Evolutionary conservation across 148 eudicot species (phyloP), one percentile per base, ranked within the genome.

Genomic region (Rhododendron kiyosumense): DNA sequence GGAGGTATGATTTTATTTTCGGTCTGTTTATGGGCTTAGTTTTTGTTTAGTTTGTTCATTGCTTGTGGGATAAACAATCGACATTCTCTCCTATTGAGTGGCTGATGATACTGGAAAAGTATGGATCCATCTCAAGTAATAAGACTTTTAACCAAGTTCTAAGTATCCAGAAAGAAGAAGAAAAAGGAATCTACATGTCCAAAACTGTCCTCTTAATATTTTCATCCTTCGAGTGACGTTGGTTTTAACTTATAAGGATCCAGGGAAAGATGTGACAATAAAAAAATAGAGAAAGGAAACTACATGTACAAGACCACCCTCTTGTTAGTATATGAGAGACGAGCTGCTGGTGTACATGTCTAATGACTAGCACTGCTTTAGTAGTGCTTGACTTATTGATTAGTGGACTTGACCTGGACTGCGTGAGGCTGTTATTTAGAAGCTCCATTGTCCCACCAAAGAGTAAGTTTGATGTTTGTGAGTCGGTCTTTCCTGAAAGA

Each of bases 1-100:
- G 85, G 94, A 95, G 98, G 99, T 95, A 90, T 51, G 8, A 48
- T 43, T 41, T 52, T 54, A 28, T 76, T 18, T 36, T 15, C 12
- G 0, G 15, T 24, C 51, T 34, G 13, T 59, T 54, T 75, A 30
- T 20, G 71, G 1, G 18, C 22, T 30, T 51, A 1, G 17, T 51
- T 81, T 80, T 32, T 0, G 36, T 79, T 15, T 14, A 48, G 82
- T 28, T 51, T 52, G 34, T 51, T 51, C 15, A 52, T 13, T 20
- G n/a, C 34, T 15, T 49, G 28, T 49, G 30, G 57, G 18, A 30
- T 52, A n/a, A 12, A n/a, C 45, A 13, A 81, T 49, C 1, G 6
- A 30, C 41, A 3, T 79, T 51, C 28, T 34, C 63, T 81, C 81
- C 34, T 45, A 78, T 78, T 43, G 52, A 78, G 28, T 78, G 52